phyloP scores from a whole-genome alignment of 306 rosid genomes.

The Vachellia pachyceras region DNA sequence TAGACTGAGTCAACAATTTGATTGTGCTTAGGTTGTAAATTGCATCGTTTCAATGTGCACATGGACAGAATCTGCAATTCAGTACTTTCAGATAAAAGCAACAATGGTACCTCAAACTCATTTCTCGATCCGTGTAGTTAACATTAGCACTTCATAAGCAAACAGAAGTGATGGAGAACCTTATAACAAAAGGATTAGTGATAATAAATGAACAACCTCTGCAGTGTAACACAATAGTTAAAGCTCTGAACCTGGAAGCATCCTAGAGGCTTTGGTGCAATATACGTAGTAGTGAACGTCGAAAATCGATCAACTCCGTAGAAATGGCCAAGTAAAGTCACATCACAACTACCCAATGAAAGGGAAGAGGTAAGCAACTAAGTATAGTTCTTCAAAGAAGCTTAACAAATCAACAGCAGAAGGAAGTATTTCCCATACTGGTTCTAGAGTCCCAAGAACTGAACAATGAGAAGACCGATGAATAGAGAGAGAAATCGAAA shows the following conservation, averaged over 20 bases:
- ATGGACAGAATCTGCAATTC: background rate
- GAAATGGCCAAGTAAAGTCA: constrained; percentile 11
- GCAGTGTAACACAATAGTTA: background rate
- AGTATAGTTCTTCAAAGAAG: background rate
- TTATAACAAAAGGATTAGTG: background rate
- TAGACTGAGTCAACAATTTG: background rate
- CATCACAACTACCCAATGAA: background rate
- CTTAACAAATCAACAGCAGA: background rate
- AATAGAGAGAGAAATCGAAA: background rate
- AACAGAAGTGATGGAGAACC: constrained; percentile 2
- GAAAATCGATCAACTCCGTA: constrained; percentile 65
- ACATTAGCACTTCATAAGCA: constrained; percentile 5
- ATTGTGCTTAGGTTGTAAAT: background rate
- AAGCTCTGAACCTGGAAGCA: constrained; percentile 51
- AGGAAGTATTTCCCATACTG: background rate
- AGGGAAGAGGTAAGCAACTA: background rate
- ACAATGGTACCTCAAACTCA: background rate
- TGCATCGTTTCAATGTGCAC: background rate
- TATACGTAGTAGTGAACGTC: constrained; percentile 47
- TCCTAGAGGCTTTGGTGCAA: constrained; percentile 40
- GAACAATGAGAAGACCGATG: background rate
- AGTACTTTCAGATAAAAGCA: background rate
- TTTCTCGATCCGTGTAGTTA: background rate
- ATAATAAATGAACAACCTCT: constrained; percentile 4
- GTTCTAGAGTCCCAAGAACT: background rate